These are phyloP conservation scores for Massarina eburnea DNA, from an alignment of 2,329 filamentous ascomycete genomes.

Conservation along the genomic window DNA sequence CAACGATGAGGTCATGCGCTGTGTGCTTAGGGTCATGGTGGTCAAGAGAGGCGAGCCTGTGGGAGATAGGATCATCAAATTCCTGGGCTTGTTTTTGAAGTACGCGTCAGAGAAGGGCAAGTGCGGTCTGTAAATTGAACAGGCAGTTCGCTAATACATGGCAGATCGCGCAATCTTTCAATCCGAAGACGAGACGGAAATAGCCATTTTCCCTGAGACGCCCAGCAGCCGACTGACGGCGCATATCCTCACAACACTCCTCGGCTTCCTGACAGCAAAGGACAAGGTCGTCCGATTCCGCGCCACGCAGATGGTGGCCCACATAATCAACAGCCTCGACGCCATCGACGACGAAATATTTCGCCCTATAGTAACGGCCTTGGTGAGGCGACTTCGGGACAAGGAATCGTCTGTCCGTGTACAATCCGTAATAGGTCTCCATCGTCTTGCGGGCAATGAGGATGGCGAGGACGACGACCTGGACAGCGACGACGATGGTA, in stretches of 20 bases:
- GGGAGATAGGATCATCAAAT: slow-evolving; percentile 82
- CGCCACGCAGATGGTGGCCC: slow-evolving; percentile 84
- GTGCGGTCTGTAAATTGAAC: background rate
- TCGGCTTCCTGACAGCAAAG: slow-evolving; percentile 79
- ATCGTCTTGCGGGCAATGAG: slow-evolving; percentile 72
- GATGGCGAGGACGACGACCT: slow-evolving; percentile 66
- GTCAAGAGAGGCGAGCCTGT: slow-evolving; percentile 91
- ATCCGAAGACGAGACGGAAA: slow-evolving; percentile 62
- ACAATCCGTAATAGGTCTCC: slow-evolving; percentile 89
- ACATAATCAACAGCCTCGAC: slow-evolving; percentile 89
- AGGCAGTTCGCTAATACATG: slow-evolving; percentile 9
- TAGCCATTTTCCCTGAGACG: slow-evolving; percentile 74
- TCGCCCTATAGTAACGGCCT: slow-evolving; percentile 73
- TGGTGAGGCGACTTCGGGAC: slow-evolving; percentile 85
- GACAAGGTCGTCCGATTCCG: slow-evolving; percentile 92
- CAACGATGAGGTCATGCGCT: slow-evolving; percentile 81
- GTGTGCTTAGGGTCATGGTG: slow-evolving; percentile 76
- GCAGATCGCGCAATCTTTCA: slow-evolving; percentile 36
- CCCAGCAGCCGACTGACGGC: slow-evolving; percentile 79
- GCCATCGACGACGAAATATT: slow-evolving; percentile 92
- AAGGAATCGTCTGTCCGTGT: slow-evolving; percentile 91
- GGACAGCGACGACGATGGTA: slow-evolving; percentile 67
- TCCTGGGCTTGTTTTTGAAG: slow-evolving; percentile 83
- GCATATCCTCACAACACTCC: slow-evolving; percentile 69
- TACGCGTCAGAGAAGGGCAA: slow-evolving; percentile 64